Evolutionary conservation across 2,329 filamentous ascomycete genomes (phyloP).

Genomic region (Colletotrichum tanaceti): DNA sequence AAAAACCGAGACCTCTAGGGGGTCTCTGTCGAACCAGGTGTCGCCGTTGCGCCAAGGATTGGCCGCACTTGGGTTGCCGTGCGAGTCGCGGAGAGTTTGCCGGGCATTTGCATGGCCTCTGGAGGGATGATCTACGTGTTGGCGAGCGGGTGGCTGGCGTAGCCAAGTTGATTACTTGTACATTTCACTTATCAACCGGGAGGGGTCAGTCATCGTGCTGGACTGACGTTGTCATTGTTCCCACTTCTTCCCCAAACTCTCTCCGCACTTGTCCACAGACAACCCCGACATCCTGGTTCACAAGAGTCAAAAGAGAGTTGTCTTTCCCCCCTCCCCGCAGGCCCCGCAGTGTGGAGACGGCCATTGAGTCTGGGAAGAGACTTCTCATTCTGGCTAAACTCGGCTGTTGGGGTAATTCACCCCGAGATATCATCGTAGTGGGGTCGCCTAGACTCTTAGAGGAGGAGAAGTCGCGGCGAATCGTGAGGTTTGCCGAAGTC

Average conservation of each 20-base stretch:
- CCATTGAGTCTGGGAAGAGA: neutral
- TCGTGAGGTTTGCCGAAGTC: constrained; percentile 2
- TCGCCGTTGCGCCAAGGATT: neutral
- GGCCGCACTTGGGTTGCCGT: neutral
- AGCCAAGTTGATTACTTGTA: neutral
- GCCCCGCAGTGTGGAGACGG: constrained; percentile 26
- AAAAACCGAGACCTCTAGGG: neutral
- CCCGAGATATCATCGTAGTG: constrained; percentile 19
- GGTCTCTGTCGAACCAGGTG: constrained; percentile 23
- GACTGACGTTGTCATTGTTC: constrained; percentile 17
- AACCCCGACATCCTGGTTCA: constrained; percentile 25
- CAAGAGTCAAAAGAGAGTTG: too few relatives aligned
- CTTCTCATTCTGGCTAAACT: constrained; percentile 15
- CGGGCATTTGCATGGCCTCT: neutral
- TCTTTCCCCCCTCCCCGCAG: neutral
- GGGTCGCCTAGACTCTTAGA: neutral
- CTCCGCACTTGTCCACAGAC: constrained; percentile 17
- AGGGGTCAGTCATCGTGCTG: neutral
- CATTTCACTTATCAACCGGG: neutral
- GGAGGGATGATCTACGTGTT: constrained; percentile 3
- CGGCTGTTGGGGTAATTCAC: constrained; percentile 21
- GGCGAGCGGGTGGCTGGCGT: constrained; percentile 25
- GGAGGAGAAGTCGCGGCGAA: constrained; percentile 1
- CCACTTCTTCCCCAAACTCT: constrained; percentile 29
- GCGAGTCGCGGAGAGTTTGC: constrained; percentile 6